These are phyloP conservation scores for Lomentospora prolificans DNA, from an alignment of 2,329 filamentous ascomycete species.

Conservation along the genomic window DNA sequence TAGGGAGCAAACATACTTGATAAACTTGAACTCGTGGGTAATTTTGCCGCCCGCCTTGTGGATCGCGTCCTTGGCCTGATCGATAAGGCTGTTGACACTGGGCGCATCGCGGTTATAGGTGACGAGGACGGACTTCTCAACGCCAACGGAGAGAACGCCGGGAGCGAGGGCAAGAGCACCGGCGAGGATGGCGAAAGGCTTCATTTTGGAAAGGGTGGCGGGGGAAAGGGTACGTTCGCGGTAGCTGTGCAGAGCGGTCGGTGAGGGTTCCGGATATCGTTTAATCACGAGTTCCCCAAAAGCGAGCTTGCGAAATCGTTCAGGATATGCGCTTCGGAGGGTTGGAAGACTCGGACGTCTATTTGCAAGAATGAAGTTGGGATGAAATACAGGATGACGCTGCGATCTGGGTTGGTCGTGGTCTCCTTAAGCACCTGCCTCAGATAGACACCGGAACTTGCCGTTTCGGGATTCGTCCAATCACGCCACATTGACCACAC, in stretches of 20 bases:
- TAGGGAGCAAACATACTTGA: conserved; percentile 47
- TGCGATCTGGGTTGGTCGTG: too few relatives aligned
- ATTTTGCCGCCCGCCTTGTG: conserved; percentile 62
- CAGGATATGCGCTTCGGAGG: too few relatives aligned
- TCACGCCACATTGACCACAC: too few relatives aligned
- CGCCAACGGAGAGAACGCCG: conserved; percentile 51
- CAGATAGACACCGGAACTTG: too few relatives aligned
- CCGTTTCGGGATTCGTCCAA: too few relatives aligned
- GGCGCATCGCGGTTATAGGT: conserved; percentile 63
- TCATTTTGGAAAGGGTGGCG: conserved; percentile 45
- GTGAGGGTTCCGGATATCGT: too few relatives aligned
- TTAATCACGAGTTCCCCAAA: too few relatives aligned
- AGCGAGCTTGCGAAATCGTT: too few relatives aligned
- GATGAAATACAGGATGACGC: too few relatives aligned
- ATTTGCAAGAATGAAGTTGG: too few relatives aligned
- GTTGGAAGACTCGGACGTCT: too few relatives aligned
- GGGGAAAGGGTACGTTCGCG: neutral
- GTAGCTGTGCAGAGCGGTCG: neutral
- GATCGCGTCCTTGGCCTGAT: conserved; percentile 63
- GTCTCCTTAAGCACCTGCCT: too few relatives aligned
- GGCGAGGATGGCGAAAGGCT: conserved; percentile 42
- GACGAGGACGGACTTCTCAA: conserved; percentile 66
- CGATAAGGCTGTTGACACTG: conserved; percentile 53
- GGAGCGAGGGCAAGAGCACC: conserved; percentile 48
- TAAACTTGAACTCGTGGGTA: conserved; percentile 63